Evolutionary conservation across 2,329 filamentous ascomycete genomes (phyloP).

Genomic region (Fusarium musae): DNA sequence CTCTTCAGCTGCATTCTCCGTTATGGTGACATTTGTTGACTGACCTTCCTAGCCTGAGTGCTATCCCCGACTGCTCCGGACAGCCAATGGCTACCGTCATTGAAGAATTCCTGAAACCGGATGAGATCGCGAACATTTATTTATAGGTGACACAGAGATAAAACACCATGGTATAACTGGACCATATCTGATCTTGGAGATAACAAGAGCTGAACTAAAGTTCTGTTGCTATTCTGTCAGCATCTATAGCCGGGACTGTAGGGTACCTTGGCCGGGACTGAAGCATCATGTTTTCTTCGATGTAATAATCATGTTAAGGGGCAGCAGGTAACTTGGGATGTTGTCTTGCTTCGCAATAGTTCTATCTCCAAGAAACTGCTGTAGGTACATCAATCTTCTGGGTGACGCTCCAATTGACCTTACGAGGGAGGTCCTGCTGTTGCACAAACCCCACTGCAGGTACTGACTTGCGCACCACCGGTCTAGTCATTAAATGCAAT

Average conservation of each 20-base stretch:
- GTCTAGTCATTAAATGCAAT: too few species aligned
- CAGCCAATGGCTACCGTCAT: background rate
- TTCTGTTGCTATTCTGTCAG: background rate
- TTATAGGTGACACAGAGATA: background rate
- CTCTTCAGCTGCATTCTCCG: background rate
- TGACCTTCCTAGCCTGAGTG: background rate
- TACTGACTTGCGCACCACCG: fast-evolving
- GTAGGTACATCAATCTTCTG: background rate
- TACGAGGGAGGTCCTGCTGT: too few species aligned
- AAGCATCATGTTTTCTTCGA: too few species aligned
- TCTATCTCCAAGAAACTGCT: background rate
- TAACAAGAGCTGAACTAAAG: fast-evolving
- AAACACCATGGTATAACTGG: background rate
- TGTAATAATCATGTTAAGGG: background rate
- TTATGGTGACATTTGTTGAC: background rate
- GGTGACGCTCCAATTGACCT: background rate
- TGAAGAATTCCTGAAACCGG: background rate
- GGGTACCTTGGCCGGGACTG: background rate
- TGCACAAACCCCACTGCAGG: fast-evolving
- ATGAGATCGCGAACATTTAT: background rate
- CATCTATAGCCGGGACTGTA: too few species aligned
- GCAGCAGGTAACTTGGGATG: too few species aligned
- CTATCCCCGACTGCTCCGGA: background rate
- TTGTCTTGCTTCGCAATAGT: background rate
- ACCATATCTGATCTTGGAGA: too few species aligned